These are phyloP conservation scores for Entophlyctis luteolus DNA, from an alignment of 192 early-diverging fungal species.

Conservation along the genomic window DNA sequence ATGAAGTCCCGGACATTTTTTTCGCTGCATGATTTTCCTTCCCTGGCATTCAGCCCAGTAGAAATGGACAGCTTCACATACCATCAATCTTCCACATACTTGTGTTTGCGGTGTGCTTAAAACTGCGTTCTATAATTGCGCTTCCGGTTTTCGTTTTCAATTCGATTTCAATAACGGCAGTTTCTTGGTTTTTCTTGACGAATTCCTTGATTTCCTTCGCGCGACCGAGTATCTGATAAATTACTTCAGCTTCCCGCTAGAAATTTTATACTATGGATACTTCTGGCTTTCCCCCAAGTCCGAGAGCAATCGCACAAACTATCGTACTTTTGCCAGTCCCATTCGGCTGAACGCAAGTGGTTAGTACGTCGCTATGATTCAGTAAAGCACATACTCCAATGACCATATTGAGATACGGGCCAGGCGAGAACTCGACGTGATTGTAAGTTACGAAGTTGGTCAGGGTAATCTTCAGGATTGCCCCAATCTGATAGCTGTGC, in stretches of 20 bases:
- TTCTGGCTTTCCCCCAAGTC: constrained; percentile 72
- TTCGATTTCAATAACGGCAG: constrained; percentile 81
- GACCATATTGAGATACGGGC: constrained; percentile 97
- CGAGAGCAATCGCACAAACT: constrained; percentile 94
- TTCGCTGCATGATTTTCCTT: constrained; percentile 57
- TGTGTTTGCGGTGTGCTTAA: constrained; percentile 56
- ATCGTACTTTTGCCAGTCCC: constrained; percentile 95
- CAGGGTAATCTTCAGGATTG: constrained; percentile 70
- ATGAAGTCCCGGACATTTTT: constrained; percentile 66
- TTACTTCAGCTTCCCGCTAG: background rate
- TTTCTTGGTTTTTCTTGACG: constrained; percentile 81
- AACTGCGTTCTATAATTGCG: constrained; percentile 29
- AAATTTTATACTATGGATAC: constrained; percentile 21
- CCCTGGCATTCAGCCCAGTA: background rate
- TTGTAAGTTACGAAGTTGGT: constrained; percentile 98
- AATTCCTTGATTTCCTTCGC: constrained; percentile 86
- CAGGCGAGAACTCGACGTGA: constrained; percentile 74
- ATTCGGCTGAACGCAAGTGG: constrained; percentile 51
- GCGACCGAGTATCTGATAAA: constrained; percentile 69
- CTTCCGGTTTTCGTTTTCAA: constrained; percentile 51
- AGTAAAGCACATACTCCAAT: constrained; percentile 46
- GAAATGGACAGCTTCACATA: constrained; percentile 27
- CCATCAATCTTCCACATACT: constrained; percentile 82
- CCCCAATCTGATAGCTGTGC: constrained; percentile 43
- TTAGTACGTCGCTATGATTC: background rate